These are phyloP conservation scores for Hypoxylon intermedium DNA, from an alignment of 495 filamentous ascomycete species.

Conservation along the genomic window DNA sequence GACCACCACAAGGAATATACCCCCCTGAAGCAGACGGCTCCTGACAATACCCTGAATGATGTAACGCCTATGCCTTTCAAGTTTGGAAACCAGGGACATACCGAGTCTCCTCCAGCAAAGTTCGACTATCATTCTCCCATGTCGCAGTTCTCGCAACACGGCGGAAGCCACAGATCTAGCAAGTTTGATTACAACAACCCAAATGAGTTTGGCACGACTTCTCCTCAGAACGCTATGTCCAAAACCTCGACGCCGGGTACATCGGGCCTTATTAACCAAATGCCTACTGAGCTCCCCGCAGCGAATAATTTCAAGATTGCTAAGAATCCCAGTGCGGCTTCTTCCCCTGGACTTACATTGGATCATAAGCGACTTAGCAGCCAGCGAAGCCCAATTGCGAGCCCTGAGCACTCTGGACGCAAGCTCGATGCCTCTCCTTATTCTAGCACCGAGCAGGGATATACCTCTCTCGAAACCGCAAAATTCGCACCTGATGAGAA, in stretches of 20 bases:
- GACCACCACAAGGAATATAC: slow-evolving; percentile 38
- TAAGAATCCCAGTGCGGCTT: slow-evolving; percentile 44
- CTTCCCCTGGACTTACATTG: slow-evolving; percentile 39
- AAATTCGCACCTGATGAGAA: slow-evolving; percentile 28
- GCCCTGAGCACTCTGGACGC: slow-evolving; percentile 52
- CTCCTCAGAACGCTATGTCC: slow-evolving; percentile 49
- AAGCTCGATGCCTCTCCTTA: slow-evolving; percentile 48
- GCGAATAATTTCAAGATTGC: slow-evolving; percentile 45
- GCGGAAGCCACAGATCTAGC: slow-evolving; percentile 32
- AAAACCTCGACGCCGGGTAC: slow-evolving; percentile 52
- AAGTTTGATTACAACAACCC: slow-evolving; percentile 42
- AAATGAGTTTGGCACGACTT: slow-evolving; percentile 43
- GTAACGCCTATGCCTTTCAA: slow-evolving; percentile 43
- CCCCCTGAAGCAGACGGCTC: slow-evolving; percentile 19
- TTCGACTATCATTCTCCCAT: slow-evolving; percentile 49
- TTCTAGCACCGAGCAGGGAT: slow-evolving; percentile 22
- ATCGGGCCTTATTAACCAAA: slow-evolving; percentile 29
- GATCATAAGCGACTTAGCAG: slow-evolving; percentile 50
- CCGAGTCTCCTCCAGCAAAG: slow-evolving; percentile 46
- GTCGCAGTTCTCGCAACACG: slow-evolving; percentile 50
- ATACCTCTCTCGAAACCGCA: slow-evolving; percentile 3
- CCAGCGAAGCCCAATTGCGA: slow-evolving; percentile 48
- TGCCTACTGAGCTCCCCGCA: slow-evolving; percentile 37
- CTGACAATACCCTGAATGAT: slow-evolving; percentile 28
- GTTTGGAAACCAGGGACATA: slow-evolving; percentile 42